phyloP scores from a whole-genome alignment of 805 yeast species.

The Wickerhamiella spandovensis region DNA sequence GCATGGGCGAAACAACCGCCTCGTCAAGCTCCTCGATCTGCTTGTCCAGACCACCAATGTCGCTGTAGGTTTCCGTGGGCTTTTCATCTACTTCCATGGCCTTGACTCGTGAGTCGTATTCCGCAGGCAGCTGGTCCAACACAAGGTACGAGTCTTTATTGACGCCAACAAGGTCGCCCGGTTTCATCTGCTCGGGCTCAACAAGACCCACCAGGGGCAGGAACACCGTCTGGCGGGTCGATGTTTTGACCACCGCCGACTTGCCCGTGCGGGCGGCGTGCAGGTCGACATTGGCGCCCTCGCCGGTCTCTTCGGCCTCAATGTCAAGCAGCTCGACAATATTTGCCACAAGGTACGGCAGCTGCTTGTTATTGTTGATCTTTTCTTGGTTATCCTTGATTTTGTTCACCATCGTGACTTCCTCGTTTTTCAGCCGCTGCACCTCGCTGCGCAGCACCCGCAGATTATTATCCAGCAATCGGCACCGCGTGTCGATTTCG shows the following conservation, averaged over 20 bases:
- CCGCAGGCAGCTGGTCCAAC: conserved; percentile 89
- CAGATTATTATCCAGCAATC: conserved; percentile 84
- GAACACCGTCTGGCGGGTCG: conserved; percentile 94
- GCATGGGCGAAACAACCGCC: conserved; percentile 97
- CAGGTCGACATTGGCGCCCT: conserved; percentile 89
- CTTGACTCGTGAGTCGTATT: conserved; percentile 93
- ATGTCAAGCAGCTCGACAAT: conserved; percentile 89
- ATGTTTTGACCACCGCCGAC: conserved; percentile 96
- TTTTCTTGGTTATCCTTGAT: conserved; percentile 94
- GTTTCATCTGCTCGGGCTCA: conserved; percentile 79
- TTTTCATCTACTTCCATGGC: conserved; percentile 99
- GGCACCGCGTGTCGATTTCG: conserved; percentile 75
- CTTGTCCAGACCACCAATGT: conserved; percentile 95
- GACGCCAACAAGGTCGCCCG: conserved; percentile 96
- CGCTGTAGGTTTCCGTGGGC: conserved; percentile 93
- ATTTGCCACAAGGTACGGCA: conserved; percentile 93
- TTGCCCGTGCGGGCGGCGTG: conserved; percentile 87
- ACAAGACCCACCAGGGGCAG: conserved; percentile 92
- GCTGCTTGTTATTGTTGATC: conserved; percentile 85
- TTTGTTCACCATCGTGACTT: conserved; percentile 81
- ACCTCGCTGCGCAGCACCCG: conserved; percentile 87
- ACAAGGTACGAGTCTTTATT: conserved; percentile 92
- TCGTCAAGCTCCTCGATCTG: conserved; percentile 97
- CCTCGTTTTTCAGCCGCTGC: conserved; percentile 83
- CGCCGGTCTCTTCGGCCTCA: conserved; percentile 62